Evolutionary conservation across 208 protist species (phyloP).

Genomic region (Crithidia acanthocephali): DNA sequence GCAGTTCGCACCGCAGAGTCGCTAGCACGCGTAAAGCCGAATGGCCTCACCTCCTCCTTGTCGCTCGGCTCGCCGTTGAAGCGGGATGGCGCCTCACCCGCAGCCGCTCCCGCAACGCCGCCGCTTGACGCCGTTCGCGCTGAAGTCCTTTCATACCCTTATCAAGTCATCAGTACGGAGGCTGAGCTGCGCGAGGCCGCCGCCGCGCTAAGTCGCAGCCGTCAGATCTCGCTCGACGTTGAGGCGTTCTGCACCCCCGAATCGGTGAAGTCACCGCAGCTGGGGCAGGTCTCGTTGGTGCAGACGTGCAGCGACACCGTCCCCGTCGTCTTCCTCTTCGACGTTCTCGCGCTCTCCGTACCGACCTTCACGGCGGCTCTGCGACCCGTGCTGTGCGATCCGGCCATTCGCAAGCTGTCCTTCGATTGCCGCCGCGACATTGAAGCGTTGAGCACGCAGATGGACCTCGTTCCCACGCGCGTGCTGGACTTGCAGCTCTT

Average conservation of each 20-base stretch:
- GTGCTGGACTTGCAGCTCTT: constrained; percentile 89
- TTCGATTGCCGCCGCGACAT: constrained; percentile 93
- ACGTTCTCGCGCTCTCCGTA: constrained; percentile 71
- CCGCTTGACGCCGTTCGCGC: constrained; percentile 9
- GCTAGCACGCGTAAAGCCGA: no score
- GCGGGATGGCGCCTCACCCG: background rate
- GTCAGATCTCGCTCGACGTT: constrained; percentile 78
- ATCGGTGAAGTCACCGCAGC: constrained; percentile 49
- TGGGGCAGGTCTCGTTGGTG: constrained; percentile 84
- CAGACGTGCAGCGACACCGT: constrained; percentile 70
- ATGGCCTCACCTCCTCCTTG: background rate
- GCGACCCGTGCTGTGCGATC: constrained; percentile 43
- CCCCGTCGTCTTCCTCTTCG: constrained; percentile 81
- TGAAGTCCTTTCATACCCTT: constrained; percentile 63
- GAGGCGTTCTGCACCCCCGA: constrained; percentile 83
- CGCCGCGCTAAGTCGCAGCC: constrained; percentile 34
- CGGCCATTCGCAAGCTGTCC: constrained; percentile 70
- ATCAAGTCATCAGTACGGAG: constrained; percentile 64
- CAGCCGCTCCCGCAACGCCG: background rate
- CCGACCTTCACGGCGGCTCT: constrained; percentile 39
- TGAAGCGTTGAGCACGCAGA: constrained; percentile 85
- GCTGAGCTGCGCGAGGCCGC: constrained; percentile 44
- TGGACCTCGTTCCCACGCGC: constrained; percentile 53
- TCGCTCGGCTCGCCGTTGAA: background rate
- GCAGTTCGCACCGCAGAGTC: no score